Percentiles rank a stretch among this genome's conserved stretches.
Conservation (phyloP, 1,139 yeast genomes). For the Debaryomyces robertsiae region DNA sequence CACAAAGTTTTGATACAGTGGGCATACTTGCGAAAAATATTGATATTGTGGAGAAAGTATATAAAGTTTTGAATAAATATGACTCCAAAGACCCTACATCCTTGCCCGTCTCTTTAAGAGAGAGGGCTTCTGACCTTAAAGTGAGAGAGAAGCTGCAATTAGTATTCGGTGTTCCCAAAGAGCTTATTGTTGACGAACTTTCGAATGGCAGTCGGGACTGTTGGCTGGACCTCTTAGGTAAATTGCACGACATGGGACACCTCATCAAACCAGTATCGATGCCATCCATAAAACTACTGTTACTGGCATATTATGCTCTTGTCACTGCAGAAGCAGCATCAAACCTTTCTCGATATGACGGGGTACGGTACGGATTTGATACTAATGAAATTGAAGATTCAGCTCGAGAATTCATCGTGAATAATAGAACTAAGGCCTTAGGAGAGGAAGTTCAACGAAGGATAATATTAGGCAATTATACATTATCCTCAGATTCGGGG, state of each 20-base stretch:
- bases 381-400: conserved; percentile 24
- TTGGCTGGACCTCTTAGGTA: conserved; percentile 49
- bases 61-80: conserved; percentile 52
- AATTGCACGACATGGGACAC: conserved; percentile 53
- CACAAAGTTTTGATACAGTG: conserved; percentile 93
- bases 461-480: conserved; percentile 82
- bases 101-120: conserved; percentile 42
- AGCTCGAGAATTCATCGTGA: conserved; percentile 49
- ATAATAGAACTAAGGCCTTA: conserved; percentile 66
- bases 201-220: conserved; percentile 45
- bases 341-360: conserved; percentile 86
- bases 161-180: conserved; percentile 71
- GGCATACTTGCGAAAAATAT: conserved; percentile 69
- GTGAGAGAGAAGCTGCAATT: conserved; percentile 21
- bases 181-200: conserved; percentile 61
- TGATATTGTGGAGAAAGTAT: conserved; percentile 49
- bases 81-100: conserved; percentile 86
- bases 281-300: conserved; percentile 64
- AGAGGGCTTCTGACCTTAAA: conserved; percentile 20
- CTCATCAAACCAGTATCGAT: conserved; percentile 63
- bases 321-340: conserved; percentile 96
- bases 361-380: conserved; percentile 72
- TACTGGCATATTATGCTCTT: conserved; percentile 85
- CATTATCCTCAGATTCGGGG: conserved; percentile 74
- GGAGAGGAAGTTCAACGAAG: conserved; percentile 85